Evolutionary conservation across 257 asterid species (phyloP), one percentile per base, ranked within the genome.

Genomic region (Lavandula angustifolia): DNA sequence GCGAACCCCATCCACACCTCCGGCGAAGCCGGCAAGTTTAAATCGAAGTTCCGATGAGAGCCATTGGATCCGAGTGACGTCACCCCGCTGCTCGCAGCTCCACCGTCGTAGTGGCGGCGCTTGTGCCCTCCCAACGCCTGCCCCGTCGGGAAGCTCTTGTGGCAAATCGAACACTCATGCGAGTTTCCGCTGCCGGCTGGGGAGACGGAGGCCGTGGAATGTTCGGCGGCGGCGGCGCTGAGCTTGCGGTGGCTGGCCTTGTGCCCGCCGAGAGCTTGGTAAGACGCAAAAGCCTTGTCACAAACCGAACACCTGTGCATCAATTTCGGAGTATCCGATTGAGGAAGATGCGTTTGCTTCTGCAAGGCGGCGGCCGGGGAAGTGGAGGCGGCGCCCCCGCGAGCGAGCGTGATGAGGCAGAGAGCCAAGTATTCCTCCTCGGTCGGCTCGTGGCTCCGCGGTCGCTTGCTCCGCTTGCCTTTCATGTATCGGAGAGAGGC

Each of bases 251-350:
- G 91, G 77, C 88, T 76, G 57, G 91, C 85, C 78, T 80, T 85
- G 79, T 84, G 91, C 22, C 91, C 91, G 3, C 91, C 91, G 11
- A 84, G 43, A 0, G 91, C 91, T 43, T 84, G 91, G 83, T 79
- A 82, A 22, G 91, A 85, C 0, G 60, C 60, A 17, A 82, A 85
- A 1, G 75, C 72, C 66, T 72, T 78, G 58, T 68, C 35, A 8
- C 91, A 85, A 2, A 82, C 85, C 9, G 84, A 70, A 34, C 91
- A 84, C 78, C 68, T 78, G 75, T 84, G 75, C 6, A 53, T n/a
- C 43, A 49, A 41, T 18, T 60, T 70, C 1, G 78, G 38, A n/a
- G 64, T 66, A 7, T 6, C 17, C 3, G 16, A 52, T 12, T 27
- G 35, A 29, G 46, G 7, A 41, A 41, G 46, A 41, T 41, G 2